Percentiles rank a stretch among this genome's conserved stretches.
phyloP scores from a whole-genome alignment of 495 filamentous ascomycete genomes.

The Trichoderma orchidacearum region DNA sequence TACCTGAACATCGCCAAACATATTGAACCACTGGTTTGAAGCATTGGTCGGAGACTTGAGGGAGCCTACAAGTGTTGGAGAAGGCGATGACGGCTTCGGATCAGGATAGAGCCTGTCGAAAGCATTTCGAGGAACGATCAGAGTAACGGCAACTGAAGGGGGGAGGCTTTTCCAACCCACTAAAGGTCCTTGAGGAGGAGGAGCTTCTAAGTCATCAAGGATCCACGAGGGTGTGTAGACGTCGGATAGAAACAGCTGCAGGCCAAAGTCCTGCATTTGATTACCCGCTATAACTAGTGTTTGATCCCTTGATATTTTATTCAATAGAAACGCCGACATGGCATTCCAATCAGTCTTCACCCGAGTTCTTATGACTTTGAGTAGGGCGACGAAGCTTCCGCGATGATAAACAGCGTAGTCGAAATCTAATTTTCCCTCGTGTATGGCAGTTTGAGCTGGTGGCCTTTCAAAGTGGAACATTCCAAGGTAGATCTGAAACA shows the following conservation, averaged over 20 bases:
- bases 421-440: not conserved
- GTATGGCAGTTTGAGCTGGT: not conserved
- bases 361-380: slow-evolving; percentile 11
- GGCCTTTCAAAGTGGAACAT: slow-evolving; percentile 11
- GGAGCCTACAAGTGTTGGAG: not conserved
- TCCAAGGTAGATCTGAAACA: slow-evolving; percentile 8
- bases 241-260: slow-evolving; percentile 16
- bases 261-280: slow-evolving; percentile 13
- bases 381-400: slow-evolving; percentile 20
- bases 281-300: slow-evolving; percentile 2
- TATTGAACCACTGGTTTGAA: slow-evolving; percentile 4
- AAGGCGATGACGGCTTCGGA: slow-evolving; percentile 2
- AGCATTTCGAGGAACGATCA: slow-evolving; percentile 15
- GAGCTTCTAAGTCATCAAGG: slow-evolving; percentile 3
- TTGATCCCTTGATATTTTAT: slow-evolving; percentile 12
- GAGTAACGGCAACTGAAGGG: slow-evolving; percentile 17
- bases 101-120: slow-evolving; percentile 3
- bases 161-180: slow-evolving; percentile 21
- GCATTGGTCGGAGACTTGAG: not conserved
- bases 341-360: slow-evolving; percentile 7
- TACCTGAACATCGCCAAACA: slow-evolving; percentile 16
- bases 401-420: slow-evolving; percentile 18
- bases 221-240: slow-evolving; percentile 3
- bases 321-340: slow-evolving; percentile 7
- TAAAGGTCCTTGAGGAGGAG: slow-evolving; percentile 2